phyloP scores from a whole-genome alignment of 768 basidiomycete genomes.

The Auriscalpium microsporum region DNA sequence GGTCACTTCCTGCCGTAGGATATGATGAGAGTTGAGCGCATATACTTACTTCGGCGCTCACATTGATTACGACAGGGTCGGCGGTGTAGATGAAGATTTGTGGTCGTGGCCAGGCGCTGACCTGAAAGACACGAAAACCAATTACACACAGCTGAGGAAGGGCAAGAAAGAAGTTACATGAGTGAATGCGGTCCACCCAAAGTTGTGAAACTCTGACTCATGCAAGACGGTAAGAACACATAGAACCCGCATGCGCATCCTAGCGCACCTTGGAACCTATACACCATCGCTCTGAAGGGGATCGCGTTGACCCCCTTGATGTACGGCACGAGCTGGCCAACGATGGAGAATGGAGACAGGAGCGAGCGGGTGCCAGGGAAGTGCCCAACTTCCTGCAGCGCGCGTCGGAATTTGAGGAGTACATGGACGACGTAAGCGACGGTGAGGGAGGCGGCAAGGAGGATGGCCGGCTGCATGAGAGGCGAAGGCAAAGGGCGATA shows the following conservation, averaged over 20 bases:
- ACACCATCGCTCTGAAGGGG: neutral
- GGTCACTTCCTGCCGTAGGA: conserved; percentile 37
- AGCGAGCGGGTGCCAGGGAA: neutral
- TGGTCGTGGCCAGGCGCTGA: neutral
- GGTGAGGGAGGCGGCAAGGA: neutral
- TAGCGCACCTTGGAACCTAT: neutral
- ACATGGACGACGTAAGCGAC: neutral
- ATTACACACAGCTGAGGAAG: neutral
- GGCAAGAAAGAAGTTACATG: neutral
- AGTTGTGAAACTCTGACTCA: neutral
- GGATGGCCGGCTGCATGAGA: neutral
- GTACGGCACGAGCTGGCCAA: neutral
- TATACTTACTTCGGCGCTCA: neutral
- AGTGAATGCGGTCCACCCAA: neutral
- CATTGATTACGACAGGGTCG: conserved; percentile 8
- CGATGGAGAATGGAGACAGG: neutral
- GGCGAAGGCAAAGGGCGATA: neutral
- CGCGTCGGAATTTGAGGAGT: neutral
- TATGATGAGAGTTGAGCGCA: no score
- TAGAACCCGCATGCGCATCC: neutral
- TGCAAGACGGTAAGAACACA: neutral
- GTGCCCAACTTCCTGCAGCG: neutral
- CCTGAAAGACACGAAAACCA: neutral
- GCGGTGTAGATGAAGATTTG: neutral
- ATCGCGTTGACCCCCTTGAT: neutral